Base-by-base conservation (phyloP, 257 asterid genomes). In the Jasminum sambac region DNA sequence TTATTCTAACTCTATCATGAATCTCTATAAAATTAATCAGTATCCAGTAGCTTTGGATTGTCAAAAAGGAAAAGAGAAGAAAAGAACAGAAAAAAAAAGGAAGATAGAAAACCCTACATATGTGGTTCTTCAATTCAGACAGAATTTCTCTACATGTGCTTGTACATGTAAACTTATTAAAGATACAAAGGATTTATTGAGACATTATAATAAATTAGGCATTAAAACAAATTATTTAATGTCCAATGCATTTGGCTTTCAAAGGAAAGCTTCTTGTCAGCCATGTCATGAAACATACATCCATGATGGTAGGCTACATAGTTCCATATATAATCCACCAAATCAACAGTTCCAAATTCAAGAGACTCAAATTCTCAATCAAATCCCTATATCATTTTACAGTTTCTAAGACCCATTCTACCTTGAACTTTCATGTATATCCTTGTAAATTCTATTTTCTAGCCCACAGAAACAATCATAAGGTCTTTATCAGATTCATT, bases 101-200 rank as follows among this genome's bases (percentile, higher is more conserved):
- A 72, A n/a, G 72, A 72, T 55, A 39, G 6, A n/a, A 14, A 42
- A 16, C 66, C 46, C 41, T 14, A 40, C 19, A 43, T 63, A 26
- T 63, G 61, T 59, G 19, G 66, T 14, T 40, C 36, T 44, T 42
- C 68, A 70, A 11, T 69, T 55, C 46, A 55, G 72, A 67, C 58
- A 48, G 12, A 58, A 60, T 63, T 37, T 59, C 34, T 34, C 5
- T 5, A 66, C 30, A 77, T 50, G 34, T 19, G 17, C 64, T 64
- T 70, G 8, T 24, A n/a, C 40, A 25, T 57, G 12, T 38, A 37
- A 26, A 52, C 17, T 43, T 17, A 39, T 10, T 13, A 25, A 24
- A 71, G 48, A 40, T 66, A 41, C 62, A 37, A n/a, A 6, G 48
- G 37, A 59, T 38, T 48, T 48, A 30, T 57, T 62, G 52, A 43